Base-by-base conservation (phyloP, 2,329 filamentous ascomycete genomes). In the Neurospora crassa region DNA sequence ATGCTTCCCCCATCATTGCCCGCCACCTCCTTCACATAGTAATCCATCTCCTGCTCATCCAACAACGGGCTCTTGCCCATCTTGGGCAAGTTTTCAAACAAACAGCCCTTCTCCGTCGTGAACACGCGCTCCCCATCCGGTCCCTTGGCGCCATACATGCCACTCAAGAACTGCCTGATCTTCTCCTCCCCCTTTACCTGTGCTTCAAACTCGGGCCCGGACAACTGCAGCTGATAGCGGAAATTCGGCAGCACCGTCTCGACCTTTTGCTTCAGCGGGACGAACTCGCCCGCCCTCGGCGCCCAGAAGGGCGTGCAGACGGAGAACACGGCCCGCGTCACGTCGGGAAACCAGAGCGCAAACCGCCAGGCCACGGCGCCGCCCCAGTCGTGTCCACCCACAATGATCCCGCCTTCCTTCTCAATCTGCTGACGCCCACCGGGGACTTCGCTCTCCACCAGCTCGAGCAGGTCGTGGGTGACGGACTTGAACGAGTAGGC, bases 381-480 rank as follows among this genome's bases (percentile, higher is more conserved):
- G 79, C 95, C 95, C 92, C 95, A 97, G 81, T 98, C 95, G 82
- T 97, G 95, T 8, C 94, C 95, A 68, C 94, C 93, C 16, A 97
- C 86, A 71, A 97, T 90, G 77, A 97, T 91, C 71, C 53, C 53
- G 14, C 53, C 24, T 34, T 59, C 53, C 24, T 59, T 59, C 24
- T 59, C 53, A 7, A 59, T 59, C 53, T 59, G 53, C 14, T 16
- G 2, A 16, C 40, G 45, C 59, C 69, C 85, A 92, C n/a, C 97
- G 70, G 91, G 90, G 63, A 93, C 84, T 40, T 83, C 81, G 74
- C 90, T 85, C 72, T 83, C 83, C 11, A 91, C 88, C 40, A 97
- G 85, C 73, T 88, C 90, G 37, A 89, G 90, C 75, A 97, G 86
- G 78, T 97, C 93, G 71, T 89, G 88, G 20, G 91, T 86, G 72